Percentiles rank a stretch among this genome's conserved stretches.
Conservation (phyloP, 208 protist species). For the Acanthamoeba healyi region DNA sequence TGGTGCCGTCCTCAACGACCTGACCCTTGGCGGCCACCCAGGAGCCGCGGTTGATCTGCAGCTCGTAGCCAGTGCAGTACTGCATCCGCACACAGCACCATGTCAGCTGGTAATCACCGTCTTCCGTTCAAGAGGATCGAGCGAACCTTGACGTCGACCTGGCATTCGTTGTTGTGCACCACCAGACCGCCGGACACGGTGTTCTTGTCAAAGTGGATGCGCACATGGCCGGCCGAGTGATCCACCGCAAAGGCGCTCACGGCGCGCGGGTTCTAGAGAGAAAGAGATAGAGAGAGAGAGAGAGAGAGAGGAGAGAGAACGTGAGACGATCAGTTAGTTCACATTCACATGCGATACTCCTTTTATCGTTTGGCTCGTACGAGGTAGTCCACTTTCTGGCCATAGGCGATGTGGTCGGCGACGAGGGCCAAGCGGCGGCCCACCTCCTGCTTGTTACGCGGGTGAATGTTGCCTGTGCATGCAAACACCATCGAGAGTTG, state of each 20-base stretch:
- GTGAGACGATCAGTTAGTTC: background rate
- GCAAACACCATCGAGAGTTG: background rate
- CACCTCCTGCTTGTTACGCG: slow-evolving; percentile 73
- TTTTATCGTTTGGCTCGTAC: background rate
- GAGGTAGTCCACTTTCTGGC: background rate
- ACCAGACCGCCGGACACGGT: background rate
- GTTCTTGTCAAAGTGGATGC: slow-evolving; percentile 13
- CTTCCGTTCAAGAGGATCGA: background rate
- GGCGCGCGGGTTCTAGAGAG: background rate
- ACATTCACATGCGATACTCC: background rate
- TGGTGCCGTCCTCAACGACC: background rate
- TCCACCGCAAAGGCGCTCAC: background rate
- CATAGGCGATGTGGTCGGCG: slow-evolving; percentile 11
- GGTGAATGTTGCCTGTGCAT: slow-evolving; percentile 20
- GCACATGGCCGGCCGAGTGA: background rate
- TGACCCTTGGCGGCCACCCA: background rate
- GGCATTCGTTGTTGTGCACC: background rate
- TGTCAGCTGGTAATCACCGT: background rate
- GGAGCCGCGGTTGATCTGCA: background rate
- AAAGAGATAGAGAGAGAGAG: background rate
- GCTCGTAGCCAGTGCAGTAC: slow-evolving; percentile 1
- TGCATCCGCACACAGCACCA: too few relatives aligned
- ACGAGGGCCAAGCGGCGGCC: slow-evolving; percentile 37
- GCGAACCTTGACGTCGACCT: background rate
- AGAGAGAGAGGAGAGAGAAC: background rate